phyloP scores from a whole-genome alignment of 495 filamentous ascomycete genomes.

The Neurospora pannonica region DNA sequence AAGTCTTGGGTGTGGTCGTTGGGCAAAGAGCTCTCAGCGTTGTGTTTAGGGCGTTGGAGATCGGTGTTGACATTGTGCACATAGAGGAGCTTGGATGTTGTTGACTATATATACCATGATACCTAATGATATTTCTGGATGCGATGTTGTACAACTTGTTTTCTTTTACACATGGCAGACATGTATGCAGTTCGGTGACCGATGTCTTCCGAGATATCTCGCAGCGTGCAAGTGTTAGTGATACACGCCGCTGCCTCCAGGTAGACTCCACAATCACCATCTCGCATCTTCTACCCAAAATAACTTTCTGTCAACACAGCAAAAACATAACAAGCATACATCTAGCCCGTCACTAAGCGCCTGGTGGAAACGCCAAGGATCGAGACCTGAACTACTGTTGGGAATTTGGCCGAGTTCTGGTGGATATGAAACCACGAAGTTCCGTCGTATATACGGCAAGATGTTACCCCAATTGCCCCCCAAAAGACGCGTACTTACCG shows the following conservation, averaged over 20 bases:
- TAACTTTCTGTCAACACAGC: background rate
- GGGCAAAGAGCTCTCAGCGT: background rate
- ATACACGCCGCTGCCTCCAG: background rate
- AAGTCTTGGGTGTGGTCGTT: background rate
- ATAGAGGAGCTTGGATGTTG: background rate
- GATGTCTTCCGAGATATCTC: background rate
- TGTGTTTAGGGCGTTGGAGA: background rate
- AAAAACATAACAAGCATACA: background rate
- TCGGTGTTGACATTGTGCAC: background rate
- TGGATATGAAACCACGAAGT: background rate
- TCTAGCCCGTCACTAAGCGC: background rate
- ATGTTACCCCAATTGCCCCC: background rate
- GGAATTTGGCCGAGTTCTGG: background rate
- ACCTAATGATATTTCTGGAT: background rate
- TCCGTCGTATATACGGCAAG: background rate
- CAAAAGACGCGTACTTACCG: background rate
- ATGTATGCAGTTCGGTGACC: background rate
- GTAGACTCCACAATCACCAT: background rate
- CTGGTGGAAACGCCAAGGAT: background rate
- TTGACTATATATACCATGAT: background rate
- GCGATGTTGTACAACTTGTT: background rate
- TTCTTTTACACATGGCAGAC: background rate
- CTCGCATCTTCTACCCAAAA: background rate
- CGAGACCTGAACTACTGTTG: background rate
- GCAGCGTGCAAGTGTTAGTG: background rate